phyloP scores from a whole-genome alignment of 1,139 yeast species.

The Hyphopichia khmerensis region DNA sequence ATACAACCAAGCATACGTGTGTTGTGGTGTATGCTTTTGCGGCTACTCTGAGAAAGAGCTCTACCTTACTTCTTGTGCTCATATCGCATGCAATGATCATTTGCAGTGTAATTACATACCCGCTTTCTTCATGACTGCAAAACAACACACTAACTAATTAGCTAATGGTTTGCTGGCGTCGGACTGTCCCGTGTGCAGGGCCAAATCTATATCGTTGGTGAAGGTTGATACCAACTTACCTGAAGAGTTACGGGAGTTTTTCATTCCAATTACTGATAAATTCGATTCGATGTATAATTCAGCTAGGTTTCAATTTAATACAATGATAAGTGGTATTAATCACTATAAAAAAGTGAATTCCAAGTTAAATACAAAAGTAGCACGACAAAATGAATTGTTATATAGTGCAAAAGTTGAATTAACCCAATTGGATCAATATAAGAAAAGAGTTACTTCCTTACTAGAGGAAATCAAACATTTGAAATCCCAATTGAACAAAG shows the following conservation, averaged over 20 bases:
- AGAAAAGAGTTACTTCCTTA: conserved; percentile 8
- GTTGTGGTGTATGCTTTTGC: conserved; percentile 20
- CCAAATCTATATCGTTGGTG: conserved; percentile 11
- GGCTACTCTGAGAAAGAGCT: conserved; percentile 6
- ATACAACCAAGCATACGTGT: conserved; percentile 17
- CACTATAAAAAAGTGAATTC: conserved; percentile 7
- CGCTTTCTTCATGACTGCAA: not conserved
- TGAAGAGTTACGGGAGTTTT: conserved; percentile 12
- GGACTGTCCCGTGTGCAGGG: conserved; percentile 14
- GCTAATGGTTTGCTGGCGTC: not conserved
- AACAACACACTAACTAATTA: not conserved
- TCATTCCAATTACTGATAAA: conserved; percentile 15
- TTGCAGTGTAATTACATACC: conserved; percentile 7
- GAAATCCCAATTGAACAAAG: conserved; percentile 4
- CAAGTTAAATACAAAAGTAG: conserved; percentile 11
- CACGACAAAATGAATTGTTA: conserved; percentile 13
- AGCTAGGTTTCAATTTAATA: conserved; percentile 14
- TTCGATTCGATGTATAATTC: conserved; percentile 13
- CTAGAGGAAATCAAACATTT: conserved; percentile 5
- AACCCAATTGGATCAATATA: conserved; percentile 10
- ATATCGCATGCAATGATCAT: conserved; percentile 20
- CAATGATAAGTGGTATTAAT: conserved; percentile 11
- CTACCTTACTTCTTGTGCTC: conserved; percentile 25
- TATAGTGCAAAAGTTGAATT: conserved; percentile 18
- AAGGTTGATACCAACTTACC: conserved; percentile 12